Conservation (phyloP, 2,329 filamentous ascomycete species). For the Ophiostoma ulmi region DNA sequence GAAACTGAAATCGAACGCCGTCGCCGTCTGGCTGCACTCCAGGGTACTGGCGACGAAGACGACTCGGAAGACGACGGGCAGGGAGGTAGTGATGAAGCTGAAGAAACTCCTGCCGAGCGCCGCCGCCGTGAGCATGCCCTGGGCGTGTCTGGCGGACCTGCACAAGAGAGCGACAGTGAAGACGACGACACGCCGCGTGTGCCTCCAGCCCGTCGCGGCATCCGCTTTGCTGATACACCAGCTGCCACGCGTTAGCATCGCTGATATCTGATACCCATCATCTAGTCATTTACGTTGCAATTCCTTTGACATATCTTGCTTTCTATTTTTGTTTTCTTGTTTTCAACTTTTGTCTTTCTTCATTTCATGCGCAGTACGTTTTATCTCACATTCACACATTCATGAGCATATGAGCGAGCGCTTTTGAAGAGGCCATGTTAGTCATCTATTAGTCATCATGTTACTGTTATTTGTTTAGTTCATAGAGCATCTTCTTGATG, state of each 20-base stretch:
- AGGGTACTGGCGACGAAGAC: conserved; percentile 39
- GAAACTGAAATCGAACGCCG: conserved; percentile 68
- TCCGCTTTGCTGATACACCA: conserved; percentile 54
- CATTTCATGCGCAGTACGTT: neutral
- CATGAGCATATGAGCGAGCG: conserved; percentile 11
- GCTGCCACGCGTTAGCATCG: conserved; percentile 14
- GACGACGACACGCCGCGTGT: conserved; percentile 55
- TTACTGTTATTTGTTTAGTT: neutral
- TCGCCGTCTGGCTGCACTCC: conserved; percentile 54
- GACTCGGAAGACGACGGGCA: conserved; percentile 28
- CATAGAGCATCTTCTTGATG: neutral
- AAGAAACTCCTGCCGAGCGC: conserved; percentile 70
- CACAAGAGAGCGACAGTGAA: conserved; percentile 46
- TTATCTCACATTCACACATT: neutral
- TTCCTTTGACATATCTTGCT: neutral
- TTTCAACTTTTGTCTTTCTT: neutral
- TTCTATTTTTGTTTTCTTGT: neutral
- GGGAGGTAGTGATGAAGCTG: neutral
- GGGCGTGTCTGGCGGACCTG: conserved; percentile 43
- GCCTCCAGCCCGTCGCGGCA: conserved; percentile 49
- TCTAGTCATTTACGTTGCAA: neutral
- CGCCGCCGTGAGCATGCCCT: conserved; percentile 69
- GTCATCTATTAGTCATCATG: neutral
- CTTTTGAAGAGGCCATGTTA: neutral
- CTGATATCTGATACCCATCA: conserved; percentile 4